Evolutionary conservation across 108 stramenopile genomes (phyloP).

Genomic region (Hondaea fermentalgiana): DNA sequence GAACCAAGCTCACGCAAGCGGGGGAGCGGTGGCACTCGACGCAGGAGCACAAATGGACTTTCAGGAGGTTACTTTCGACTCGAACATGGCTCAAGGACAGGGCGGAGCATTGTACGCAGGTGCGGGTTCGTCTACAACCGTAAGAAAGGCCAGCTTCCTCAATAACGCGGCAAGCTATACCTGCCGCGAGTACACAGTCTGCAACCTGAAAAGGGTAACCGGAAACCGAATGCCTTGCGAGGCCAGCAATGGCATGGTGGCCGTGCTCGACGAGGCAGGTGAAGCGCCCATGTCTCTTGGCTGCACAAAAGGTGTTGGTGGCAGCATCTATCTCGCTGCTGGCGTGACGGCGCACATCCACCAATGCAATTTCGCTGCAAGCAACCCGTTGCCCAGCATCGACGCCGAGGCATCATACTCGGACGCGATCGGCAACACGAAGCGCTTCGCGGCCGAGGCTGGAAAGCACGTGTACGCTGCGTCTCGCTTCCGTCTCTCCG

Average conservation of each 20-base stretch:
- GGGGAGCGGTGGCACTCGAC: background rate
- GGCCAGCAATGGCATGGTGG: background rate
- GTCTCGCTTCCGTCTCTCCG: background rate
- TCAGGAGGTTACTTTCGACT: background rate
- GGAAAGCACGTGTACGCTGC: background rate
- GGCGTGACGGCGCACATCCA: background rate
- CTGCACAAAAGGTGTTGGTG: background rate
- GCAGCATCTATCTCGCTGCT: background rate
- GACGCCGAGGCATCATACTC: background rate
- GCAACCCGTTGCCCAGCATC: background rate
- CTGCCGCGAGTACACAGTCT: background rate
- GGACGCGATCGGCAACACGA: background rate
- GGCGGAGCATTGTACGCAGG: background rate
- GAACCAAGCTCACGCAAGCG: background rate
- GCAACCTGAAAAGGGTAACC: background rate
- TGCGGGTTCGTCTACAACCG: background rate
- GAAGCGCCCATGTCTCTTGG: background rate
- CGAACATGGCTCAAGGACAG: background rate
- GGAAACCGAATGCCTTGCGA: background rate
- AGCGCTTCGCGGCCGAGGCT: background rate
- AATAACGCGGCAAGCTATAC: background rate
- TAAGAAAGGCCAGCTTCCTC: background rate
- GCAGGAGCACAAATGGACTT: background rate
- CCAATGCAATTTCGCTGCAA: background rate
- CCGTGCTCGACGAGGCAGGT: background rate